Evolutionary conservation across 2,329 filamentous ascomycete genomes (phyloP).

Genomic region (Sporothrix euskadiensis): DNA sequence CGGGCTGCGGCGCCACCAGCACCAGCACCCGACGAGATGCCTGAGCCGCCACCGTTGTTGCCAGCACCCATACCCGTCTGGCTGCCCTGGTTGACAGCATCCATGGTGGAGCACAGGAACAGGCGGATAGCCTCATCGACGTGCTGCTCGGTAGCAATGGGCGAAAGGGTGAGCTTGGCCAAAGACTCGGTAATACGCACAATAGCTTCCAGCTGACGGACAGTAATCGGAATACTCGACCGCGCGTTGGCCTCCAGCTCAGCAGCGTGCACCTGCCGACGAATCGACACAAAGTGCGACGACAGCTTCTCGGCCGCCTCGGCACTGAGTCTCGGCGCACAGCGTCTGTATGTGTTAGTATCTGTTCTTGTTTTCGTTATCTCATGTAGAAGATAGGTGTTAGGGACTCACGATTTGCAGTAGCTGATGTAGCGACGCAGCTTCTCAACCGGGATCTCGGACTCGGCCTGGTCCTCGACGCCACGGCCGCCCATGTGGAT

Average conservation of each 20-base stretch:
- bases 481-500: conserved; percentile 92
- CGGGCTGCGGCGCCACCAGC: conserved; percentile 68
- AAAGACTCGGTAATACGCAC: conserved; percentile 95
- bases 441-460: conserved; percentile 91
- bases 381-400: not conserved
- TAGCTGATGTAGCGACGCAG: conserved; percentile 98
- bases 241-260: conserved; percentile 88
- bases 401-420: conserved; percentile 74
- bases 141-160: conserved; percentile 84
- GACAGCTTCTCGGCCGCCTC: conserved; percentile 95
- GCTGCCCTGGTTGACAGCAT: conserved; percentile 88
- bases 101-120: conserved; percentile 96
- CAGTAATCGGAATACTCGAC: conserved; percentile 94
- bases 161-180: conserved; percentile 83
- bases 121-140: conserved; percentile 97
- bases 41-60: conserved; percentile 22
- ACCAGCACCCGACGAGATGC: conserved; percentile 50
- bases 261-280: conserved; percentile 86
- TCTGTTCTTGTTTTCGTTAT: not conserved
- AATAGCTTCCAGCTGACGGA: conserved; percentile 95
- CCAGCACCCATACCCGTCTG: conserved; percentile 27
- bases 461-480: conserved; percentile 76
- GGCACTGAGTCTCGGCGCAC: conserved; percentile 83
- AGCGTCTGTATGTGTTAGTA: conserved; percentile 63
- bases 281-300: conserved; percentile 95